These are phyloP conservation scores for Luffa acutangula DNA, from an alignment of 306 rosid species.

Conservation along the genomic window DNA sequence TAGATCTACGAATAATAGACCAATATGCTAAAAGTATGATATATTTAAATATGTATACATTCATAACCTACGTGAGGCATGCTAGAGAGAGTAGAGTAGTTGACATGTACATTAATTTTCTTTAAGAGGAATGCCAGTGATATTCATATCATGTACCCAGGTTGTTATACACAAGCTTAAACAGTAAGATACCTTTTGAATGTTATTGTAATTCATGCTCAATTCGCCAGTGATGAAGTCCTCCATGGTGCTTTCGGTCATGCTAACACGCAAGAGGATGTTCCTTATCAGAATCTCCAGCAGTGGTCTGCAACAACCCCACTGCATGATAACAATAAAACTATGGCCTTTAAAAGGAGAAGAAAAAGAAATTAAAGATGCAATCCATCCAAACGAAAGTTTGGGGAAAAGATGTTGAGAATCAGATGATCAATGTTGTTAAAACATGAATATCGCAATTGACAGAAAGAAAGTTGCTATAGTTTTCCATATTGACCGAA, in stretches of 20 bases:
- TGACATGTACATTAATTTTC: background rate
- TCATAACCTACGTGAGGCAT: background rate
- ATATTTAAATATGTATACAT: background rate
- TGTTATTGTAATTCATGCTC: constrained; percentile 71
- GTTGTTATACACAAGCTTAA: background rate
- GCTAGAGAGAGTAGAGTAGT: background rate
- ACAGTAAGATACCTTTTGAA: constrained; percentile 51
- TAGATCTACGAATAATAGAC: background rate
- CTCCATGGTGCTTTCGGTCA: constrained; percentile 36
- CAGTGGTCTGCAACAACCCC: constrained; percentile 81
- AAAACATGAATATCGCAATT: background rate
- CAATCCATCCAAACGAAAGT: background rate
- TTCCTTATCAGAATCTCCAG: constrained; percentile 60
- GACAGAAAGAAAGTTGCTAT: background rate
- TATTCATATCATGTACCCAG: background rate
- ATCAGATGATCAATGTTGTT: background rate
- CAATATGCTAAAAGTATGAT: background rate
- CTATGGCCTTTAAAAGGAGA: background rate
- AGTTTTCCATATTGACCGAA: background rate
- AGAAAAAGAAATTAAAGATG: background rate
- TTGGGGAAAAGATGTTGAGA: background rate
- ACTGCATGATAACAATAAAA: constrained; percentile 31
- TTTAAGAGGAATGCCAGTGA: background rate
- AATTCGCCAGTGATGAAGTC: constrained; percentile 42
- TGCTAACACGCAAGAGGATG: constrained; percentile 36